Evolutionary conservation across 306 rosid genomes (phyloP).

Genomic region (Lathyrus tuberosus): DNA sequence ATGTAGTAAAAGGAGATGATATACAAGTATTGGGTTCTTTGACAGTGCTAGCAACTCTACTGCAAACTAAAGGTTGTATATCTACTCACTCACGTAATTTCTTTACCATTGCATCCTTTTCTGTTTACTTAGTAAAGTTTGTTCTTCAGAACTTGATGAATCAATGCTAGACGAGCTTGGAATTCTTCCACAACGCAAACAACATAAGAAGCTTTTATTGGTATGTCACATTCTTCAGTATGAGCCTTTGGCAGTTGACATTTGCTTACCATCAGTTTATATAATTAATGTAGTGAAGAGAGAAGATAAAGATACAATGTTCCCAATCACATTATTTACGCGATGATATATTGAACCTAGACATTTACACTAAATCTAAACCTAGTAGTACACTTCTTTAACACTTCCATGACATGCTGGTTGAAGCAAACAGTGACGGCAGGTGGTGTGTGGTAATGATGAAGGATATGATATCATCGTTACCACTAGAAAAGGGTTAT

Average conservation of each 20-base stretch:
- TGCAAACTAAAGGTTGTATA: slow-evolving; percentile 88
- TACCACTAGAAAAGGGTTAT: neutral
- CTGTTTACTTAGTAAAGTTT: slow-evolving; percentile 39
- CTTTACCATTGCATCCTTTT: slow-evolving; percentile 29
- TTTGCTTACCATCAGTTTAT: slow-evolving; percentile 1
- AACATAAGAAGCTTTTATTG: slow-evolving; percentile 85
- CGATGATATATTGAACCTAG: neutral
- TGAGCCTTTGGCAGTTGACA: slow-evolving; percentile 31
- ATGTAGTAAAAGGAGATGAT: slow-evolving; percentile 71
- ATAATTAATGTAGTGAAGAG: slow-evolving; percentile 6
- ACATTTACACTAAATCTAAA: slow-evolving; percentile 10
- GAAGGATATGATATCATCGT: neutral
- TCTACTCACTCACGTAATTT: neutral
- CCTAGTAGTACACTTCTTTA: neutral
- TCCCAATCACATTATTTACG: slow-evolving; percentile 7
- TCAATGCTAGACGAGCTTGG: slow-evolving; percentile 92
- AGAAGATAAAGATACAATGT: neutral
- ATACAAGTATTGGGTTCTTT: slow-evolving; percentile 77
- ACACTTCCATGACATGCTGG: neutral
- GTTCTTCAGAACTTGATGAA: slow-evolving; percentile 78
- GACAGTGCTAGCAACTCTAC: slow-evolving; percentile 70
- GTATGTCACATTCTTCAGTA: slow-evolving; percentile 49
- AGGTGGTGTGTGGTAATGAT: neutral
- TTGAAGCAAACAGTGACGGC: no score
- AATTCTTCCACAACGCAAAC: slow-evolving; percentile 92